Percentiles rank a stretch among this genome's conserved stretches.
These are phyloP conservation scores for Suillus placidus DNA, from an alignment of 768 basidiomycete genomes.

Conservation along the genomic window DNA sequence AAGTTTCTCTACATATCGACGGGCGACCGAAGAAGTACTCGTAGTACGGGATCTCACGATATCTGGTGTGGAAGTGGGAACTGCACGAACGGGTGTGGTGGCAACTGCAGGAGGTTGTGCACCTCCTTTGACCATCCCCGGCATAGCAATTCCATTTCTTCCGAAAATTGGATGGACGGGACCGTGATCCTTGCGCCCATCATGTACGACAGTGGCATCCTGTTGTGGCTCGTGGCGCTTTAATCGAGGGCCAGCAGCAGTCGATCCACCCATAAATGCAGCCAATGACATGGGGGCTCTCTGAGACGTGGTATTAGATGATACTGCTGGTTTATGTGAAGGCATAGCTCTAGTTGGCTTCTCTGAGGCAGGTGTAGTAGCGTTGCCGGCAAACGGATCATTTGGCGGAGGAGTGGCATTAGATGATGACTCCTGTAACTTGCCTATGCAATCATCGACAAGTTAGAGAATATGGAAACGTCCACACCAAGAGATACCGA, in stretches of 20 bases:
- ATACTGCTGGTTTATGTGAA: slow-evolving; percentile 15
- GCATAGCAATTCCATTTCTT: slow-evolving; percentile 73
- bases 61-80: slow-evolving; percentile 20
- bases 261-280: slow-evolving; percentile 76
- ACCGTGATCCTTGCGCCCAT: slow-evolving; percentile 54
- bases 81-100: slow-evolving; percentile 2
- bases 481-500: slow-evolving; percentile 25
- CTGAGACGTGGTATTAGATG: slow-evolving; percentile 27
- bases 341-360: slow-evolving; percentile 16
- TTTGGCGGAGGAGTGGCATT: slow-evolving; percentile 9
- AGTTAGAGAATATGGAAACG: background rate
- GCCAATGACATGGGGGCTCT: slow-evolving; percentile 68
- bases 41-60: slow-evolving; percentile 30
- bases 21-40: slow-evolving; percentile 40
- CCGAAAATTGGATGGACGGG: slow-evolving; percentile 78
- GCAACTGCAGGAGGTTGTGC: slow-evolving; percentile 14
- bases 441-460: slow-evolving; percentile 20
- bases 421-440: slow-evolving; percentile 21
- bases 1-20: slow-evolving; percentile 39
- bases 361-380: slow-evolving; percentile 7
- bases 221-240: slow-evolving; percentile 73
- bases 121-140: slow-evolving; percentile 53
- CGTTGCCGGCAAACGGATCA: slow-evolving; percentile 16
- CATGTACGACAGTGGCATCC: slow-evolving; percentile 67
- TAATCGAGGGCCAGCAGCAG: slow-evolving; percentile 70